Evolutionary conservation across 768 basidiomycete genomes (phyloP).

Genomic region (Collybiopsis luxurians): DNA sequence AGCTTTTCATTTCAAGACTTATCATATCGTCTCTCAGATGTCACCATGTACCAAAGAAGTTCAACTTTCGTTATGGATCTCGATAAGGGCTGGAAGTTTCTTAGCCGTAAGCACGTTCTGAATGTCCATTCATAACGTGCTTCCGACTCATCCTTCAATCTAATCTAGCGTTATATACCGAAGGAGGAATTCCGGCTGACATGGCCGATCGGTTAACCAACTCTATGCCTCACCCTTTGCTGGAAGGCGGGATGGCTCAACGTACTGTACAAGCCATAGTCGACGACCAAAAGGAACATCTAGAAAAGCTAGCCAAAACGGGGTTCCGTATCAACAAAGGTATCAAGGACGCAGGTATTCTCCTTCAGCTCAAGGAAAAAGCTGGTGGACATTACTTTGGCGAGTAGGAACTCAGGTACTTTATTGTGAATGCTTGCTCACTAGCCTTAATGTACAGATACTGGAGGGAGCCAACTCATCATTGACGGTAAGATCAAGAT

Average conservation of each 20-base stretch:
- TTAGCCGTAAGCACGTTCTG: constrained; percentile 9
- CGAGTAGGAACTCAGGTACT: constrained; percentile 9
- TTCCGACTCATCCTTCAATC: background rate
- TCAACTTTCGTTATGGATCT: constrained; percentile 53
- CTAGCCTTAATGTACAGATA: constrained; percentile 20
- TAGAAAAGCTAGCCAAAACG: constrained; percentile 42
- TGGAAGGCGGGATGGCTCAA: constrained; percentile 19
- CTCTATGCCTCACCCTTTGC: constrained; percentile 38
- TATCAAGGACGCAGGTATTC: constrained; percentile 38
- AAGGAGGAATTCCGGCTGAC: constrained; percentile 45
- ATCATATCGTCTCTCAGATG: constrained; percentile 22
- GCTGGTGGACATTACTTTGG: constrained; percentile 58
- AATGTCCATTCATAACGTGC: constrained; percentile 1
- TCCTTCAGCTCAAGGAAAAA: constrained; percentile 30
- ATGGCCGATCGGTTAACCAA: constrained; percentile 49
- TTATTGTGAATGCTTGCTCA: background rate
- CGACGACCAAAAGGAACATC: constrained; percentile 42
- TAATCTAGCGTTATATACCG: constrained; percentile 32
- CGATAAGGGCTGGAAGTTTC: constrained; percentile 18
- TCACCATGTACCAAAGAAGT: constrained; percentile 49
- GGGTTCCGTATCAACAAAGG: constrained; percentile 49
- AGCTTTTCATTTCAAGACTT: too few relatives aligned
- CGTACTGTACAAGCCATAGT: constrained; percentile 35
- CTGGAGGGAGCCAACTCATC: constrained; percentile 43
- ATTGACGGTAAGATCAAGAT: constrained; percentile 51